Percentiles rank a stretch among this genome's conserved stretches.
These are phyloP conservation scores for Flueggea neowawraea DNA, from an alignment of 441 rosid species.

Conservation along the genomic window DNA sequence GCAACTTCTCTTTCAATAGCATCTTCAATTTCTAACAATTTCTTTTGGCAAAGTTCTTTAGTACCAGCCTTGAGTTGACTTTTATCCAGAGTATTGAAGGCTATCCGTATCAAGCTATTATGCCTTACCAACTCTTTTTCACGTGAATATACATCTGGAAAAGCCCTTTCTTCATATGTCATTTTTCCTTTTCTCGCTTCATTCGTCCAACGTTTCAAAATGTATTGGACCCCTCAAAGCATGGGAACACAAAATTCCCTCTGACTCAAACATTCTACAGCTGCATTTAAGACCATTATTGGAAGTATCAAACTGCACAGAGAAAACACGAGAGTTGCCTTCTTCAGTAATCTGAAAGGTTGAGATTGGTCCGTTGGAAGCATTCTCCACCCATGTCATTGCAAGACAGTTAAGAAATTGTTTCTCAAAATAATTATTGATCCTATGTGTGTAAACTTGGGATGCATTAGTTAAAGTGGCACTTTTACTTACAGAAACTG, in stretches of 20 bases:
- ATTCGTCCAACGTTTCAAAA: constrained; percentile 10
- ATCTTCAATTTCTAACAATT: neutral
- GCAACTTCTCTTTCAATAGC: neutral
- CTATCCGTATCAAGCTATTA: neutral
- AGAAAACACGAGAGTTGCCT: neutral
- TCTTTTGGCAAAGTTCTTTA: neutral
- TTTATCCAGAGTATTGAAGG: neutral
- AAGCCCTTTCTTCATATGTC: neutral
- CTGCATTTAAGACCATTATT: neutral
- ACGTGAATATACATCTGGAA: neutral
- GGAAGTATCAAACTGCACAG: neutral
- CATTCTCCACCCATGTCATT: constrained; percentile 3
- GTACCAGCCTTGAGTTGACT: neutral
- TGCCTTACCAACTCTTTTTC: neutral
- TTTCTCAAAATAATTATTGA: neutral
- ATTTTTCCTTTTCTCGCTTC: neutral
- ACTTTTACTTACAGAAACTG: neutral
- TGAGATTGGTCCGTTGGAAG: neutral
- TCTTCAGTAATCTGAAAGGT: neutral
- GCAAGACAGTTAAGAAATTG: neutral
- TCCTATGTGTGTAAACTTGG: neutral
- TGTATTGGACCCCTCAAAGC: constrained; percentile 2
- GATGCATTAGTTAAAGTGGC: neutral
- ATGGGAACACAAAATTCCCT: constrained; percentile 12
- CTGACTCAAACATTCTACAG: constrained; percentile 4